A percentile compares a stretch with the other conserved stretches of the same genome.
Evolutionary conservation across 805 yeast genomes (phyloP).

Genomic region (Maudiozyma saulgeensis): DNA sequence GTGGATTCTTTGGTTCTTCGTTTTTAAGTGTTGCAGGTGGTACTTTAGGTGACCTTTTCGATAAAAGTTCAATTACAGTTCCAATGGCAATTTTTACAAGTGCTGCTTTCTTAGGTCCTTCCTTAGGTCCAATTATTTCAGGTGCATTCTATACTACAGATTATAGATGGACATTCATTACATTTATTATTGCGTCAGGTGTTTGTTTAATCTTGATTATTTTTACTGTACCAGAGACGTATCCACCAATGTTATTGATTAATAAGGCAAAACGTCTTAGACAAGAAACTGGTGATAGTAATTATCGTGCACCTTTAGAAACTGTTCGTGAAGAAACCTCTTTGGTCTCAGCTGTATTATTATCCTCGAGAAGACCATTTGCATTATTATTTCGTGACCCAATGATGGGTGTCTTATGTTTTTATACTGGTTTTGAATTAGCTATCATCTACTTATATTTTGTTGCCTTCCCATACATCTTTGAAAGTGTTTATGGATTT

Average conservation of each 20-base stretch:
- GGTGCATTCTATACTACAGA: slow-evolving; percentile 39
- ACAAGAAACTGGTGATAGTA: slow-evolving; percentile 44
- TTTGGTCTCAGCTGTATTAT: slow-evolving; percentile 31
- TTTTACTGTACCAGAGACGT: slow-evolving; percentile 55
- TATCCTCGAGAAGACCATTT: slow-evolving; percentile 46
- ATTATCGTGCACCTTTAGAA: slow-evolving; percentile 33
- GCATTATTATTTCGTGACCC: slow-evolving; percentile 41
- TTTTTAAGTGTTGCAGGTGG: slow-evolving; percentile 75
- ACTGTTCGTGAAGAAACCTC: slow-evolving; percentile 36
- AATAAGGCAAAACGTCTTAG: slow-evolving; percentile 44
- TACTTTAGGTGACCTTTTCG: slow-evolving; percentile 60
- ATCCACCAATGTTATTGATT: slow-evolving; percentile 43
- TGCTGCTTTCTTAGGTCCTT: slow-evolving; percentile 62
- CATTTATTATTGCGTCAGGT: slow-evolving; percentile 54
- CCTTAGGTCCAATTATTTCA: slow-evolving; percentile 56
- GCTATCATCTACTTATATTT: slow-evolving; percentile 58
- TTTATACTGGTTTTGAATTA: slow-evolving; percentile 48
- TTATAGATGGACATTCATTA: slow-evolving; percentile 68
- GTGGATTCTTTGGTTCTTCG: slow-evolving; percentile 68
- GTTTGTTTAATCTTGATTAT: slow-evolving; percentile 38
- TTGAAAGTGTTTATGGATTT: slow-evolving; percentile 43
- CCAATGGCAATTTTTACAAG: slow-evolving; percentile 62
- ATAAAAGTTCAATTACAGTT: slow-evolving; percentile 48
- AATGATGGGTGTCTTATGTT: slow-evolving; percentile 44
- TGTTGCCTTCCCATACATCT: slow-evolving; percentile 56